A percentile compares a stretch with the other conserved stretches of the same genome.
These are phyloP conservation scores for Cyclostephanos tholiformis DNA, from an alignment of 108 stramenopile genomes.

Conservation along the genomic window DNA sequence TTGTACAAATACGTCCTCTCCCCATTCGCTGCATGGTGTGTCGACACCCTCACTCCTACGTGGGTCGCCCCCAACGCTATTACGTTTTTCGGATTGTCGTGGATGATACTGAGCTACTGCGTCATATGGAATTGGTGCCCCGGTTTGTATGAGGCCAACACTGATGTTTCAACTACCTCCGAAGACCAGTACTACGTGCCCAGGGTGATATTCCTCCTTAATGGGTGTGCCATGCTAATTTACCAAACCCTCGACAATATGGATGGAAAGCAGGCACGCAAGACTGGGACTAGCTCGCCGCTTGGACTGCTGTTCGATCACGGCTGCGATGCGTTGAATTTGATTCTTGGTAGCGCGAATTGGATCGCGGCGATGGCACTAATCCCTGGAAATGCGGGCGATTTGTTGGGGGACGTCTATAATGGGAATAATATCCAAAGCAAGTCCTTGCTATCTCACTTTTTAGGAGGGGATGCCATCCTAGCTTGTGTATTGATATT, in stretches of 20 bases:
- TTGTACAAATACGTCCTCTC: constrained; percentile 85
- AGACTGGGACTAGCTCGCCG: constrained; percentile 84
- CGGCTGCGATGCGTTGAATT: constrained; percentile 94
- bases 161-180: constrained; percentile 16
- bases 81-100: constrained; percentile 78
- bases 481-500: constrained; percentile 42
- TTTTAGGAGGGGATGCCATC: constrained; percentile 45
- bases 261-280: constrained; percentile 97
- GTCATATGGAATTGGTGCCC: constrained; percentile 73
- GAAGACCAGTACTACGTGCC: constrained; percentile 52
- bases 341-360: constrained; percentile 78
- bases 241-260: constrained; percentile 98
- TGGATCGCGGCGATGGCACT: constrained; percentile 74
- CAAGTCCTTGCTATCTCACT: constrained; percentile 15
- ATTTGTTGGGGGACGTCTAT: constrained; percentile 29
- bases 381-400: constrained; percentile 33
- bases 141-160: constrained; percentile 47
- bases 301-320: constrained; percentile 97
- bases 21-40: constrained; percentile 78
- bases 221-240: constrained; percentile 86
- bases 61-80: constrained; percentile 93
- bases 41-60: constrained; percentile 69
- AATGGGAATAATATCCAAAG: constrained; percentile 24
- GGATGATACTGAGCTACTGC: constrained; percentile 77
- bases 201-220: constrained; percentile 80